A percentile compares a stretch with the other conserved stretches of the same genome.
phyloP scores from a whole-genome alignment of 768 basidiomycete genomes.

The Agaricus sinodeliciosus region DNA sequence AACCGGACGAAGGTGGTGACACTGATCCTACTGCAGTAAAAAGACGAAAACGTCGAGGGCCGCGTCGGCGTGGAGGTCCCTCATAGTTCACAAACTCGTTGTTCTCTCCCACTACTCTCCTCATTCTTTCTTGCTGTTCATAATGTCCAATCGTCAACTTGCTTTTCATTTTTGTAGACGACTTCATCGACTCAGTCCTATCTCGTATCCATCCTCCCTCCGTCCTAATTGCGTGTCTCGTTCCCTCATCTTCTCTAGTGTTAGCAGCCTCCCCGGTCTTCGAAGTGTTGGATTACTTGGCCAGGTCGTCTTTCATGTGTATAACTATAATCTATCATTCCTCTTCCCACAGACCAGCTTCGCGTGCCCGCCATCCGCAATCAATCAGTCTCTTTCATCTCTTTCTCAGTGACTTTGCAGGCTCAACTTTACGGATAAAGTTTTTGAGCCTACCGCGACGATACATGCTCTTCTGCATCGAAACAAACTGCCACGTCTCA shows the following conservation, averaged over 20 bases:
- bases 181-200: not conserved
- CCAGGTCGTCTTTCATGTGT: constrained; percentile 11
- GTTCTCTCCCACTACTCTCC: not conserved
- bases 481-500: not conserved
- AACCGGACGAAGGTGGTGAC: constrained; percentile 4
- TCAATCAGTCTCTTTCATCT: not conserved
- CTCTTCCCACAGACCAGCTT: constrained; percentile 9
- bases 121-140: constrained; percentile 1
- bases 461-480: not conserved
- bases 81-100: constrained; percentile 4
- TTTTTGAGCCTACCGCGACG: not conserved
- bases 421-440: not conserved
- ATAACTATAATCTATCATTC: constrained; percentile 11
- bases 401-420: not conserved
- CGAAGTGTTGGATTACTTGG: constrained; percentile 10
- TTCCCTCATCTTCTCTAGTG: constrained; percentile 2
- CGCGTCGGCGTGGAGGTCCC: constrained; percentile 1
- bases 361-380: not conserved
- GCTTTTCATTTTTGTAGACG: constrained; percentile 3
- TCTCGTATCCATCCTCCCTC: not conserved
- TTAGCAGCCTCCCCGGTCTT: constrained; percentile 5
- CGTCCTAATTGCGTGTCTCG: not conserved
- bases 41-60: constrained; percentile 3
- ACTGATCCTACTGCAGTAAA: not conserved
- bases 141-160: constrained; percentile 4